Base-by-base conservation (phyloP, 768 basidiomycete genomes). In the Leccinum incarnatum region DNA sequence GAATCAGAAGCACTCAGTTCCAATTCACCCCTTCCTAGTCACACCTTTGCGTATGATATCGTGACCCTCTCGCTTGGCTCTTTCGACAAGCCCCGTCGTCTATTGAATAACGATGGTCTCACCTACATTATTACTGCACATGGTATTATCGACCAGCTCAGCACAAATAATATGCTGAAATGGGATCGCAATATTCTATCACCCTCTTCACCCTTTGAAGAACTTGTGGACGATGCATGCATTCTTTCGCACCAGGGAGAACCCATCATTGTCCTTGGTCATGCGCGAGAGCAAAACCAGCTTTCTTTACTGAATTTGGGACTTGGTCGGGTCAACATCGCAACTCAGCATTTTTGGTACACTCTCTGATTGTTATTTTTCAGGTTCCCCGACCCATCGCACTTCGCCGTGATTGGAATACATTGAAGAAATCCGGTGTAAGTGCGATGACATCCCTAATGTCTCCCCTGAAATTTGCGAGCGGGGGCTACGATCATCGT, bases 401-500 rank as follows among this genome's bases (percentile, higher is more conserved):
- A 48, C 65, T 71, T 36, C 55, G 51, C 37, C 67, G 74, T 46
- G 70, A 74, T n/a, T 69, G 71, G 73, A 72, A 67, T 58, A 57
- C 51, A n/a, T 45, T n/a, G 14, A 80, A 73, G 62, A 78, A 72
- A 59, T 63, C 69, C 14, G 81, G 80, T 3, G 73, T 76, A 27
- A 81, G 79, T 53, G 75, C 77, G 17, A 61, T 82, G 11, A 66
- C 77, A n/a, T 42, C 77, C 14, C 68, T 81, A 71, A 66, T 72
- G 65, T 77, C 76, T 34, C 74, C 77, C 12, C 64, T 69, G 37
- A 68, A 72, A 67, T 82, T 83, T 65, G 80, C 74, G 3, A 83
- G 74, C 9, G 82, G 81, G 25, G 81, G 81, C 5, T 75, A 79
- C 50, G 80, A 83, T 65, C 81, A 81, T 55, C 55, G 62, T 37